Evolutionary conservation across 768 basidiomycete species (phyloP).

Genomic region (Leccinellum rugosiceps): DNA sequence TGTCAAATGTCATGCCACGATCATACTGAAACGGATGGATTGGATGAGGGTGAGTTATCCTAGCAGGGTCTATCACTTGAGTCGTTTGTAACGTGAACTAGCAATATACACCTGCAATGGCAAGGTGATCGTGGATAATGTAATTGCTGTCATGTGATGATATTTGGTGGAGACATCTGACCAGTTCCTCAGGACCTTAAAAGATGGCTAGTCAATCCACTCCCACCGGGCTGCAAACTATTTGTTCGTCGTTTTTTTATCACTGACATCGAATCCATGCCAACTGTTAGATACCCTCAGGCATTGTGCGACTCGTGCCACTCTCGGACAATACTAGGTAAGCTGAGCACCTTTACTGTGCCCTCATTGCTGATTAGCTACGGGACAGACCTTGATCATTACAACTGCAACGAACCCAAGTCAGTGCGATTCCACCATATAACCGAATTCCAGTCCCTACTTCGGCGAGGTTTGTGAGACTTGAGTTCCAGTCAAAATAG

Average conservation of each 20-base stretch:
- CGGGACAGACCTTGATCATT: slow-evolving; percentile 26
- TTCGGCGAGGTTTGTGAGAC: slow-evolving; percentile 13
- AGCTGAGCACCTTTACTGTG: neutral
- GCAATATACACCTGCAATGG: slow-evolving; percentile 11
- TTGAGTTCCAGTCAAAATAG: neutral
- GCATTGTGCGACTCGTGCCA: slow-evolving; percentile 31
- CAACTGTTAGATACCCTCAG: slow-evolving; percentile 9
- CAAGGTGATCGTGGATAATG: slow-evolving; percentile 23
- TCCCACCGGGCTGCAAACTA: slow-evolving; percentile 26
- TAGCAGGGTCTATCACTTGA: neutral
- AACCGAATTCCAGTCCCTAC: neutral
- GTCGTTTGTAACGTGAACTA: slow-evolving; percentile 4
- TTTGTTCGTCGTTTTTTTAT: slow-evolving; percentile 21
- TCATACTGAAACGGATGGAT: slow-evolving; percentile 47
- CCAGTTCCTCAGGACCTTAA: slow-evolving; percentile 17
- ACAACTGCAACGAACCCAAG: slow-evolving; percentile 23
- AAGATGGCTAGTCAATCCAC: slow-evolving; percentile 21
- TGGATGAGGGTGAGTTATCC: slow-evolving; percentile 45
- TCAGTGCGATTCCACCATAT: neutral
- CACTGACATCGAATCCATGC: neutral
- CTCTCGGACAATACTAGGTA: slow-evolving; percentile 29
- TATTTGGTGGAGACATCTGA: slow-evolving; percentile 34
- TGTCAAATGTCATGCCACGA: slow-evolving; percentile 42
- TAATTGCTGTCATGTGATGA: slow-evolving; percentile 16
- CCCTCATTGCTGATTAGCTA: neutral